Conservation (phyloP, 352 stramenopile genomes). For the Phytophthora pseudosyringae region DNA sequence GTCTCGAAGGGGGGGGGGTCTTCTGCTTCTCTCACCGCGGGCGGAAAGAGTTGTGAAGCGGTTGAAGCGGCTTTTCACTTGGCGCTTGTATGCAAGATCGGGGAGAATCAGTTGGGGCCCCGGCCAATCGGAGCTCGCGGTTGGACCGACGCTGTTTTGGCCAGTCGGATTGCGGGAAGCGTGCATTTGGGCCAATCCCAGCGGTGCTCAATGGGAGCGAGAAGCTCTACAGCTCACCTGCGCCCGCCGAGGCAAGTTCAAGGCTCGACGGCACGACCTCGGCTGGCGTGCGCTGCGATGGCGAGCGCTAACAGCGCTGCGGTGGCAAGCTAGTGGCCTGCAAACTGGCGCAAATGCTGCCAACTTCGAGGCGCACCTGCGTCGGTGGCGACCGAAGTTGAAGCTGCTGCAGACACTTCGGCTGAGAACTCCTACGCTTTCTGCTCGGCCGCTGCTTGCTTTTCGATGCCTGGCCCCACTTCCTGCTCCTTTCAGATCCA, state of each 20-base stretch:
- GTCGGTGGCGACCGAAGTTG: not conserved
- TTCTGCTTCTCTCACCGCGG: not conserved
- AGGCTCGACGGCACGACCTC: slow-evolving; percentile 23
- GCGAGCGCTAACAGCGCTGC: not conserved
- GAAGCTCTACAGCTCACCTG: slow-evolving; percentile 22
- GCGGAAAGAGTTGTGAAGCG: slow-evolving; percentile 35
- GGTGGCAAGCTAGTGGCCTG: not conserved
- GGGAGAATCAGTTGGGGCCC: slow-evolving; percentile 31
- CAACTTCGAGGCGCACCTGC: not conserved
- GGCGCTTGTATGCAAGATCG: slow-evolving; percentile 30
- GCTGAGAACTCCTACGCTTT: too few species aligned
- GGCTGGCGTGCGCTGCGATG: slow-evolving; percentile 21
- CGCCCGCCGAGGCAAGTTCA: slow-evolving; percentile 17
- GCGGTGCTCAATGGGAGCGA: not conserved
- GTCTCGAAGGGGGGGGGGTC: not conserved
- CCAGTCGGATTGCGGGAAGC: slow-evolving; percentile 2
- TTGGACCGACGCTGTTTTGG: not conserved
- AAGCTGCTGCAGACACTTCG: not conserved
- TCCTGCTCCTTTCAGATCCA: too few species aligned
- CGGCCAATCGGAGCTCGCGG: slow-evolving; percentile 24
- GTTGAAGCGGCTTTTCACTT: slow-evolving; percentile 34
- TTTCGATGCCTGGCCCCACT: too few species aligned
- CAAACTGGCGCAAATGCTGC: not conserved
- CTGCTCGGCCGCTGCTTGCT: too few species aligned
- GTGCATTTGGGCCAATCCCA: slow-evolving; percentile 15